These are phyloP conservation scores for Aspergillus tubingensis DNA, from an alignment of 2,329 filamentous ascomycete genomes.

Conservation along the genomic window DNA sequence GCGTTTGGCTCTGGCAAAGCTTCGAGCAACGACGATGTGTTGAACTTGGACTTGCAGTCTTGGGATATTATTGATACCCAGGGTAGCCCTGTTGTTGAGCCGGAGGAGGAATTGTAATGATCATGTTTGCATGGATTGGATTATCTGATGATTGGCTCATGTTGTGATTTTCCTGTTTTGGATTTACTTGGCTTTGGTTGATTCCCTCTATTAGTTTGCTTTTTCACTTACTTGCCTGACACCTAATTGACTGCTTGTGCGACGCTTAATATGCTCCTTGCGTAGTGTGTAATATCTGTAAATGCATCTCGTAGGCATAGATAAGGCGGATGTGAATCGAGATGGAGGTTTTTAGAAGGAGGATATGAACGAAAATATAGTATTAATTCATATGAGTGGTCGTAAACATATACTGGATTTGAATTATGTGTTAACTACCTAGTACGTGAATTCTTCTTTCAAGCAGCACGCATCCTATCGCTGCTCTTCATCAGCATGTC, in stretches of 20 bases:
- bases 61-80: slow-evolving; percentile 18
- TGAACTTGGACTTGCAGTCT: slow-evolving; percentile 15
- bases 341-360: too few relatives aligned
- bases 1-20: slow-evolving; percentile 51
- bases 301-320: too few relatives aligned
- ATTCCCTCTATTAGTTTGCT: neutral
- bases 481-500: neutral
- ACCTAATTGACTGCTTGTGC: neutral
- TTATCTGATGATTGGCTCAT: neutral
- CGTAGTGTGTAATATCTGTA: too few relatives aligned
- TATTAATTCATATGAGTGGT: too few relatives aligned
- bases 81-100: neutral
- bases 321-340: too few relatives aligned
- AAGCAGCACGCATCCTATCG: neutral
- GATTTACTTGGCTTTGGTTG: neutral
- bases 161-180: neutral
- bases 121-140: neutral
- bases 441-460: too few relatives aligned
- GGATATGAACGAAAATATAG: too few relatives aligned
- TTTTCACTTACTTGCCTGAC: neutral
- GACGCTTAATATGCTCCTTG: neutral
- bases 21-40: slow-evolving; percentile 39
- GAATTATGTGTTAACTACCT: too few relatives aligned
- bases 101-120: slow-evolving; percentile 12
- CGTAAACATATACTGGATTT: too few relatives aligned